phyloP scores from a whole-genome alignment of 1,139 yeast genomes.

The Diutina catenulata region DNA sequence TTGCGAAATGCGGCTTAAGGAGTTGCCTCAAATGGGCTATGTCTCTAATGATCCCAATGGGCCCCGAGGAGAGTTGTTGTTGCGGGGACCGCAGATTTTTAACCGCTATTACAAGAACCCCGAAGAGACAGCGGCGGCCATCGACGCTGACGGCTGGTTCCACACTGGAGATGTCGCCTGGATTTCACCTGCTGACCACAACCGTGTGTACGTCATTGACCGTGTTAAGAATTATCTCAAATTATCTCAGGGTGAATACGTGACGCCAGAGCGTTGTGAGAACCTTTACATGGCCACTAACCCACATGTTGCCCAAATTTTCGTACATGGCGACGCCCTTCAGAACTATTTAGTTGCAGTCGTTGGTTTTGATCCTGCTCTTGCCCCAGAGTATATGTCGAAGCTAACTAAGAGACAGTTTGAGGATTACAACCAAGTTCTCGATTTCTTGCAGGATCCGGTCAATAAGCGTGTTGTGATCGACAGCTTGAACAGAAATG shows the following conservation, averaged over 20 bases:
- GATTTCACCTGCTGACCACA: conserved; percentile 26
- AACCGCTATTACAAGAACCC: conserved; percentile 47
- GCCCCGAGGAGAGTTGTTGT: conserved; percentile 35
- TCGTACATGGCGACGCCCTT: conserved; percentile 31
- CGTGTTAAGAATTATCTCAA: conserved; percentile 76
- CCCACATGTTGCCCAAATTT: conserved; percentile 13
- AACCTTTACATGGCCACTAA: conserved; percentile 35
- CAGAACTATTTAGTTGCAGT: conserved; percentile 46
- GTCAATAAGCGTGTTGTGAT: not conserved
- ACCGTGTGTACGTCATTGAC: conserved; percentile 49
- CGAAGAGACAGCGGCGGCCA: conserved; percentile 37
- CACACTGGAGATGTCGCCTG: conserved; percentile 65
- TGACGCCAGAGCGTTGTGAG: conserved; percentile 71
- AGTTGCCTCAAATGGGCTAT: conserved; percentile 8
- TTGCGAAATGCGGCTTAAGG: conserved; percentile 24
- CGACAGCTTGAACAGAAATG: not conserved
- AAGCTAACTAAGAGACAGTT: not conserved
- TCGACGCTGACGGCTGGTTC: conserved; percentile 65
- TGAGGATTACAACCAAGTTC: not conserved
- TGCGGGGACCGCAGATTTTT: conserved; percentile 62
- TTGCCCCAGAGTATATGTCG: not conserved
- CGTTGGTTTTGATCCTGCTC: conserved; percentile 25
- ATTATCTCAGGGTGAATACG: conserved; percentile 72
- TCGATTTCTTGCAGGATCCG: not conserved
- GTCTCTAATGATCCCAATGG: conserved; percentile 7